Evolutionary conservation across 2,329 filamentous ascomycete genomes (phyloP).

Genomic region (Cercospora beticola): DNA sequence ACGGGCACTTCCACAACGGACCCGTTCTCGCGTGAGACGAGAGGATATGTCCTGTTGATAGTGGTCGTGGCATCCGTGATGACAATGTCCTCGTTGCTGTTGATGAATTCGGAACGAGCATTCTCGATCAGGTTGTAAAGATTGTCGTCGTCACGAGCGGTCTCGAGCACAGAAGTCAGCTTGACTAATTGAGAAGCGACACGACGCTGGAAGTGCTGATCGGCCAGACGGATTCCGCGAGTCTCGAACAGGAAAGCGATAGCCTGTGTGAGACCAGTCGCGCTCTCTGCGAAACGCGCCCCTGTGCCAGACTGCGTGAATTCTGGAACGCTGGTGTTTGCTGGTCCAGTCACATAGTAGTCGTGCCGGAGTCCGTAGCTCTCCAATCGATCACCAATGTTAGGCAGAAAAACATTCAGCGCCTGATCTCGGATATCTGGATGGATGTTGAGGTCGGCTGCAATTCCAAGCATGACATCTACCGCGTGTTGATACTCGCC

Average conservation of each 20-base stretch:
- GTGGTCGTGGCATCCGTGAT: constrained; percentile 36
- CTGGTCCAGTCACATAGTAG: constrained; percentile 37
- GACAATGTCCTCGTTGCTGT: constrained; percentile 35
- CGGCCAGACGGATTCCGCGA: constrained; percentile 39
- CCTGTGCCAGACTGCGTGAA: constrained; percentile 20
- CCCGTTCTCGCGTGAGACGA: constrained; percentile 37
- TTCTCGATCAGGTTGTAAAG: constrained; percentile 37
- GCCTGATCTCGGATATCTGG: constrained; percentile 33
- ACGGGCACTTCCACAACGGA: constrained; percentile 38
- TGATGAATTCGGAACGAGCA: constrained; percentile 32
- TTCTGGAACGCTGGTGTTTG: constrained; percentile 16
- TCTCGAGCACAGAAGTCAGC: constrained; percentile 40
- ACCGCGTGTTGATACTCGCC: constrained; percentile 38
- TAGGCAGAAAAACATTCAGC: constrained; percentile 35
- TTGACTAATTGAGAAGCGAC: constrained; percentile 37
- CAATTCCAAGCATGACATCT: constrained; percentile 30
- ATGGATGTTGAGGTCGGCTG: constrained; percentile 36
- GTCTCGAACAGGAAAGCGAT: constrained; percentile 41
- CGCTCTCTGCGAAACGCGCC: constrained; percentile 29
- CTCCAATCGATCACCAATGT: constrained; percentile 32
- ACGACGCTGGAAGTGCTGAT: constrained; percentile 39
- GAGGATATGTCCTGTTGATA: constrained; percentile 33
- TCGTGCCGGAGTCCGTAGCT: constrained; percentile 37
- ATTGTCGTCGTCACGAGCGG: constrained; percentile 35
- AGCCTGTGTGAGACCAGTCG: constrained; percentile 40